A percentile compares a stretch with the other conserved stretches of the same genome.
phyloP scores from a whole-genome alignment of 441 rosid species.

The Raphanus hybrid region DNA sequence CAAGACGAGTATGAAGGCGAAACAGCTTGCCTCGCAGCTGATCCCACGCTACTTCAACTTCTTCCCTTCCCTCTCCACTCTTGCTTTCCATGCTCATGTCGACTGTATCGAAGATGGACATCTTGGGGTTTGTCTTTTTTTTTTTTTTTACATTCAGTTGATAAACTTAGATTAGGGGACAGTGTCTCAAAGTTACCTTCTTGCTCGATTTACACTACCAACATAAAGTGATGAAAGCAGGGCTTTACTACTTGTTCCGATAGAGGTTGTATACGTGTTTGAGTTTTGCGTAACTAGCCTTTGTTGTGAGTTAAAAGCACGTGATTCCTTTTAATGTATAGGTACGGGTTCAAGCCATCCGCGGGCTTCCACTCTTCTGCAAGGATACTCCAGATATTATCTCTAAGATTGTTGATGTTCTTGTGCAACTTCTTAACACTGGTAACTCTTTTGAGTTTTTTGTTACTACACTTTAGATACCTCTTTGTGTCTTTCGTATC shows the following conservation, averaged over 20 bases:
- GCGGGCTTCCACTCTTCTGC: constrained; percentile 94
- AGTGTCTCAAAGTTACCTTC: background rate
- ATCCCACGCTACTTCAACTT: constrained; percentile 97
- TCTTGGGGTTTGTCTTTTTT: constrained; percentile 55
- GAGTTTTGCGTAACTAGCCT: too few species aligned
- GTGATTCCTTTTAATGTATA: constrained; percentile 33
- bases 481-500: constrained; percentile 8
- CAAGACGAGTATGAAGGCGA: constrained; percentile 78
- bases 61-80: constrained; percentile 75
- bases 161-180: background rate
- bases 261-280: background rate
- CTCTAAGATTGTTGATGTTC: constrained; percentile 85
- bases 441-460: constrained; percentile 50
- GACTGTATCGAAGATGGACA: constrained; percentile 94
- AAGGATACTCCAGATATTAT: constrained; percentile 81
- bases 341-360: constrained; percentile 98
- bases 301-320: constrained; percentile 3
- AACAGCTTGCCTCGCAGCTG: constrained; percentile 97
- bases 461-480: constrained; percentile 3
- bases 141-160: background rate
- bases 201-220: constrained; percentile 40
- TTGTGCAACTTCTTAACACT: constrained; percentile 74
- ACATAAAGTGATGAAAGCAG: too few species aligned
- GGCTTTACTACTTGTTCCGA: background rate
- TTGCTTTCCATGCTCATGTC: constrained; percentile 76